phyloP scores from a whole-genome alignment of 2,329 filamentous ascomycete genomes.

The Paecilomyces sp. region DNA sequence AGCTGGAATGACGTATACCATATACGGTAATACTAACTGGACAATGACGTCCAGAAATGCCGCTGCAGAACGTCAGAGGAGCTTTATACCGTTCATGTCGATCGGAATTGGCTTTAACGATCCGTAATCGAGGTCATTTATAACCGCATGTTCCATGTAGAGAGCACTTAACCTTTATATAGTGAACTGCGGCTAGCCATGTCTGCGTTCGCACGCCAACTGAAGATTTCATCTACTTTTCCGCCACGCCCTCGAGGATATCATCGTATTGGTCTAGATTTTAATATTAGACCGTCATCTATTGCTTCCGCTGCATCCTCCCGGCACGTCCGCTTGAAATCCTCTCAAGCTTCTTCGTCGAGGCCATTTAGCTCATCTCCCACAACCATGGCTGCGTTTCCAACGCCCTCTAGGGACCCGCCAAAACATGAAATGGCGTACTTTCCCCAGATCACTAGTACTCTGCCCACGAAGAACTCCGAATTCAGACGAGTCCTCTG shows the following conservation, averaged over 20 bases:
- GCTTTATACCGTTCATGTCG: not conserved
- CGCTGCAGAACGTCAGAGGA: not conserved
- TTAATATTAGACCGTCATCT: not conserved
- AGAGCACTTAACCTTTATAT: not conserved
- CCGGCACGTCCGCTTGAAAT: not conserved
- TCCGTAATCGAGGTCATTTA: not conserved
- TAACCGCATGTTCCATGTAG: not conserved
- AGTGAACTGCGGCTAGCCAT: not conserved
- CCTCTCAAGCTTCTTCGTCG: not conserved
- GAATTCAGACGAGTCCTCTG: constrained; percentile 57
- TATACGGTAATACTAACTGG: not conserved
- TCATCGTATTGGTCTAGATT: not conserved
- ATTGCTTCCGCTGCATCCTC: not conserved
- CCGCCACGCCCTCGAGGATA: not conserved
- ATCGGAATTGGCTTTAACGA: not conserved
- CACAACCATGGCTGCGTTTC: not conserved
- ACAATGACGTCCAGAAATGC: not conserved
- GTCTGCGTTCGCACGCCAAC: not conserved
- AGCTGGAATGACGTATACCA: not conserved
- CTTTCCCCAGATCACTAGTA: constrained; percentile 50
- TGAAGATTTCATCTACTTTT: not conserved
- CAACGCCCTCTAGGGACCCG: constrained; percentile 15
- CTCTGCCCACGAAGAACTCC: constrained; percentile 48
- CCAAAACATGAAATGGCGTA: constrained; percentile 53
- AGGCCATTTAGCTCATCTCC: not conserved